Evolutionary conservation across 371 early-diverging fungal species (phyloP).

Genomic region (Saksenaea oblongispora): DNA sequence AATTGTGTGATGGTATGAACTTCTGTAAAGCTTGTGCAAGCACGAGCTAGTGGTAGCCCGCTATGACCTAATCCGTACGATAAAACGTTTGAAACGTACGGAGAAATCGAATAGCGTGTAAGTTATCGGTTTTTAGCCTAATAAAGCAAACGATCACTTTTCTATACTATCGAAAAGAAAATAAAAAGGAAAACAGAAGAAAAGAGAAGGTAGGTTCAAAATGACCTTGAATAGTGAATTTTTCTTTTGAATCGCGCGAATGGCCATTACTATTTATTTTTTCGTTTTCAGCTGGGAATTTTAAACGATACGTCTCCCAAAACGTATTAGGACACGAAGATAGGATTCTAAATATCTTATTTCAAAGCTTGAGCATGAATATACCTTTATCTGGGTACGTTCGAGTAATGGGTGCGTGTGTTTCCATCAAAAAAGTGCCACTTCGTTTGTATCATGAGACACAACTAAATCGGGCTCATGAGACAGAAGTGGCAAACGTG

Average conservation of each 20-base stretch:
- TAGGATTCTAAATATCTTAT: neutral
- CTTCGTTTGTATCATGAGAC: constrained; percentile 2
- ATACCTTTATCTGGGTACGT: neutral
- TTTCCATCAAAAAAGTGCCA: constrained; percentile 1
- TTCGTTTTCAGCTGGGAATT: neutral
- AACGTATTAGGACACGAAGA: neutral
- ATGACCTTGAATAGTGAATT: neutral
- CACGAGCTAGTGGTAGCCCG: neutral
- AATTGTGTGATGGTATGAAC: neutral
- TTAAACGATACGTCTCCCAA: neutral
- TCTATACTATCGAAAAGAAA: neutral
- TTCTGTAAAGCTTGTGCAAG: neutral
- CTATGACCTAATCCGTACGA: neutral
- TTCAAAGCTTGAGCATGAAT: neutral
- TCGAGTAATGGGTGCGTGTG: neutral
- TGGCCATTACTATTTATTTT: neutral
- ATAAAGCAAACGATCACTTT: neutral
- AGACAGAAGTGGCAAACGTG: neutral
- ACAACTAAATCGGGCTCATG: neutral
- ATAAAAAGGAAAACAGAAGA: neutral
- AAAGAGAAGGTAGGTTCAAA: neutral
- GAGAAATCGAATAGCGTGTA: neutral
- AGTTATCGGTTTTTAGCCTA: neutral
- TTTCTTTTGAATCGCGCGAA: neutral
- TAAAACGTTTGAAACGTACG: neutral